phyloP scores from a whole-genome alignment of 495 filamentous ascomycete genomes.

The Oidiodendron maius region DNA sequence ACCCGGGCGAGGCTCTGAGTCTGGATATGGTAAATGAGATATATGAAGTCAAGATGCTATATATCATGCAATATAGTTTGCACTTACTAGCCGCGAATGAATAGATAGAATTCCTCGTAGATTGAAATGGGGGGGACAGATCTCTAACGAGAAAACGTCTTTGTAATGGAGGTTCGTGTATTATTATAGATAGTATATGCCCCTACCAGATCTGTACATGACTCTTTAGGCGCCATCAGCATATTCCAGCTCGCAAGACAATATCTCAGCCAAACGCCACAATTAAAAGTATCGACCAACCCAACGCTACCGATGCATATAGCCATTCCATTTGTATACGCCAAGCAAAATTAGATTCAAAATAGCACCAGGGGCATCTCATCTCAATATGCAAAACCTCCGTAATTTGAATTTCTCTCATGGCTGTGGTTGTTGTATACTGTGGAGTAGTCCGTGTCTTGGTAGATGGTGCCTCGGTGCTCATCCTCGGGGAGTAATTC shows the following conservation, averaged over 20 bases:
- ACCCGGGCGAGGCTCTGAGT: conserved; percentile 10
- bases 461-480: conserved; percentile 62
- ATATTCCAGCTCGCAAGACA: too few relatives aligned
- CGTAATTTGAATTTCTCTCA: conserved; percentile 22
- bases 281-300: conserved; percentile 2
- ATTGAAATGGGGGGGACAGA: too few relatives aligned
- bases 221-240: too few relatives aligned
- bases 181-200: too few relatives aligned
- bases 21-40: not conserved
- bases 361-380: not conserved
- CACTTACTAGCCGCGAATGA: too few relatives aligned
- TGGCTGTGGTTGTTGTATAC: conserved; percentile 6
- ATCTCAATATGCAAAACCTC: conserved; percentile 21
- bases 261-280: conserved; percentile 7
- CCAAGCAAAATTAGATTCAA: not conserved
- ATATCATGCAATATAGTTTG: too few relatives aligned
- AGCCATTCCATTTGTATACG: not conserved
- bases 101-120: too few relatives aligned
- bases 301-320: conserved; percentile 15
- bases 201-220: too few relatives aligned
- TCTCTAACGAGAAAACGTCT: too few relatives aligned
- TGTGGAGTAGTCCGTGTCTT: conserved; percentile 20
- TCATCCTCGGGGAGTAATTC: conserved; percentile 89
- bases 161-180: too few relatives aligned
- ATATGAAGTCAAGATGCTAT: too few relatives aligned